A percentile compares a stretch with the other conserved stretches of the same genome.
phyloP scores from a whole-genome alignment of 768 basidiomycete genomes.

The Suillus bovinus region DNA sequence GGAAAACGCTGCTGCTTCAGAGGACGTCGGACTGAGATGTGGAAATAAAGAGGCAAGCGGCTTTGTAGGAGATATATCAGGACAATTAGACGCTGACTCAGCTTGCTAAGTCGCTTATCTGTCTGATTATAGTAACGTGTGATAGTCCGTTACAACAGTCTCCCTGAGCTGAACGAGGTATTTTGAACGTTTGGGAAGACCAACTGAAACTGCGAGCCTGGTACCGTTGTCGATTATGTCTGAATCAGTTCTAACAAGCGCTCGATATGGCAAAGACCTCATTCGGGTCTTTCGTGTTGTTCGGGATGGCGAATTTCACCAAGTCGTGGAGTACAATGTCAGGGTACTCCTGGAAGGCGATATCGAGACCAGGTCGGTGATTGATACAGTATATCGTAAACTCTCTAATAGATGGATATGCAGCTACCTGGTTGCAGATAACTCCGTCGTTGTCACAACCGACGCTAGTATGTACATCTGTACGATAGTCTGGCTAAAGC shows the following conservation, averaged over 20 bases:
- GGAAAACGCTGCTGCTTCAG: no score
- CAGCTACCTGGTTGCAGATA: slow-evolving; percentile 89
- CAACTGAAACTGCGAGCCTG: background rate
- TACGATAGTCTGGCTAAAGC: background rate
- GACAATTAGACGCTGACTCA: background rate
- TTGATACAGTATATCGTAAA: background rate
- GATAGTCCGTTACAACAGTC: background rate
- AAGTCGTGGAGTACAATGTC: slow-evolving; percentile 85
- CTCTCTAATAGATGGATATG: background rate
- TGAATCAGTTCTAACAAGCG: slow-evolving; percentile 39
- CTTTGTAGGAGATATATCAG: no score
- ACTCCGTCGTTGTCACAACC: slow-evolving; percentile 85
- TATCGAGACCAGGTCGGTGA: slow-evolving; percentile 65
- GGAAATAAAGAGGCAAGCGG: background rate
- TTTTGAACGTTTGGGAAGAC: background rate
- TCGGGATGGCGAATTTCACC: slow-evolving; percentile 63
- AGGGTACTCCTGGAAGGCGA: slow-evolving; percentile 80
- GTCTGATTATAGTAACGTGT: background rate
- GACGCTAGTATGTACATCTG: slow-evolving; percentile 69
- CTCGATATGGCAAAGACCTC: slow-evolving; percentile 87
- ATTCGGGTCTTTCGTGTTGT: slow-evolving; percentile 87
- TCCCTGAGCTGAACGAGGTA: background rate
- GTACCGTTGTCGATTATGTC: slow-evolving; percentile 1
- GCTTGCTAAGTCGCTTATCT: background rate
- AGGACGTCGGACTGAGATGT: background rate